These are phyloP conservation scores for Fraxinus platypoda DNA, from an alignment of 305 asterid genomes.

Conservation along the genomic window DNA sequence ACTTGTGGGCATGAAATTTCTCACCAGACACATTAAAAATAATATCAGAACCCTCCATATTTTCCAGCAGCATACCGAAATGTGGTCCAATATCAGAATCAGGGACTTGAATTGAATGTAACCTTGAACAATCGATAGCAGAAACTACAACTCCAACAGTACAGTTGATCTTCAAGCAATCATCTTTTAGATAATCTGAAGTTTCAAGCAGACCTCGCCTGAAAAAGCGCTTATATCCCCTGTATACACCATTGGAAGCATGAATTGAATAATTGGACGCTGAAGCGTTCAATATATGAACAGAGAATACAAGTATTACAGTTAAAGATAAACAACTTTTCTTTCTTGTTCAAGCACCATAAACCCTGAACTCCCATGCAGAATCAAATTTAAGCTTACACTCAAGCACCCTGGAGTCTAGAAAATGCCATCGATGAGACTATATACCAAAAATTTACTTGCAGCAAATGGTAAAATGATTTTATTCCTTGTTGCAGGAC, in stretches of 20 bases:
- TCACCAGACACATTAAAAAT: slow-evolving; percentile 72
- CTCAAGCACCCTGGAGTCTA: background rate
- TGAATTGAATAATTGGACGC: slow-evolving; percentile 2
- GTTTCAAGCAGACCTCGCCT: slow-evolving; percentile 82
- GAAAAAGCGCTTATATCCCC: slow-evolving; percentile 97
- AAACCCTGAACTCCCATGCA: background rate
- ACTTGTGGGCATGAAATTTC: slow-evolving; percentile 77
- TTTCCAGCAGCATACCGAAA: slow-evolving; percentile 78
- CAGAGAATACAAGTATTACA: background rate
- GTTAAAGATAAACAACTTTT: background rate
- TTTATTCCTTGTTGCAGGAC: slow-evolving; percentile 6
- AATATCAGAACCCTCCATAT: slow-evolving; percentile 80
- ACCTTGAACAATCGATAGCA: slow-evolving; percentile 69
- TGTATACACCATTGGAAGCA: slow-evolving; percentile 27
- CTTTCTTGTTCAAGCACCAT: background rate
- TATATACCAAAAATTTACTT: background rate
- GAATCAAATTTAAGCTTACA: background rate
- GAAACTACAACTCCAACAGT: slow-evolving; percentile 96
- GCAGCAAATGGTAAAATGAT: background rate
- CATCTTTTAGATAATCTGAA: slow-evolving; percentile 95
- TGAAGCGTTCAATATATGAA: background rate
- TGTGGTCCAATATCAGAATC: slow-evolving; percentile 83
- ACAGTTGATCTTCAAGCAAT: slow-evolving; percentile 92
- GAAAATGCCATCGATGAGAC: background rate
- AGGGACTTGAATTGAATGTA: slow-evolving; percentile 76